These are phyloP conservation scores for Pichia phayaonensis DNA, from an alignment of 805 yeast species.

Conservation along the genomic window DNA sequence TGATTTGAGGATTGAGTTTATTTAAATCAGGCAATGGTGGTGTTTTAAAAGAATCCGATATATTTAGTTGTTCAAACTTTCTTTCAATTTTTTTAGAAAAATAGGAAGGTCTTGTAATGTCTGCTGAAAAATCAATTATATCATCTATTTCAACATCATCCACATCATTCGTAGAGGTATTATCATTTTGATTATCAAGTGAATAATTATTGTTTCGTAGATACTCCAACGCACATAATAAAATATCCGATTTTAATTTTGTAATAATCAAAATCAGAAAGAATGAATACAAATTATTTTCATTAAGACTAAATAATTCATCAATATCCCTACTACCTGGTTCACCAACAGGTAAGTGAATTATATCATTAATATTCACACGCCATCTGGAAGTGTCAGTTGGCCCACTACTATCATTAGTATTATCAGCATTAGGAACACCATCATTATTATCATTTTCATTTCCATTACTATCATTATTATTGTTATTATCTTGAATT, in stretches of 20 bases:
- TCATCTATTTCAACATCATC: conserved; percentile 6
- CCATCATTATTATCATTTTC: conserved; percentile 9
- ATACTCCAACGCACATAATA: conserved; percentile 12
- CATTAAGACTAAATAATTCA: conserved; percentile 9
- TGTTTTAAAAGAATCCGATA: conserved; percentile 11
- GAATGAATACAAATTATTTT: conserved; percentile 5
- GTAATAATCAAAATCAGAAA: conserved; percentile 10
- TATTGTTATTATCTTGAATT: not conserved
- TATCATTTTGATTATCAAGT: not conserved
- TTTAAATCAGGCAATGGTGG: conserved; percentile 24
- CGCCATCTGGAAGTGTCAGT: not conserved
- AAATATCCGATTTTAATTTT: conserved; percentile 12
- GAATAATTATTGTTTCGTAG: conserved; percentile 8
- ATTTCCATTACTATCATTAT: too few species aligned
- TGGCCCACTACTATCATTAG: too few species aligned
- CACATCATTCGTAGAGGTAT: not conserved
- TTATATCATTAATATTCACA: conserved; percentile 1
- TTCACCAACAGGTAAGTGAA: not conserved
- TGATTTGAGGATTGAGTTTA: conserved; percentile 18
- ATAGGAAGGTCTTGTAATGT: not conserved
- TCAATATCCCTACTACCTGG: conserved; percentile 22
- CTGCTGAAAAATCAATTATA: not conserved
- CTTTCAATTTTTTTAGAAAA: not conserved
- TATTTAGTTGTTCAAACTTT: conserved; percentile 6
- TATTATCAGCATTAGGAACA: not conserved